Base-by-base conservation (phyloP, 192 early-diverging fungal genomes). In the Podila clonocystis region DNA sequence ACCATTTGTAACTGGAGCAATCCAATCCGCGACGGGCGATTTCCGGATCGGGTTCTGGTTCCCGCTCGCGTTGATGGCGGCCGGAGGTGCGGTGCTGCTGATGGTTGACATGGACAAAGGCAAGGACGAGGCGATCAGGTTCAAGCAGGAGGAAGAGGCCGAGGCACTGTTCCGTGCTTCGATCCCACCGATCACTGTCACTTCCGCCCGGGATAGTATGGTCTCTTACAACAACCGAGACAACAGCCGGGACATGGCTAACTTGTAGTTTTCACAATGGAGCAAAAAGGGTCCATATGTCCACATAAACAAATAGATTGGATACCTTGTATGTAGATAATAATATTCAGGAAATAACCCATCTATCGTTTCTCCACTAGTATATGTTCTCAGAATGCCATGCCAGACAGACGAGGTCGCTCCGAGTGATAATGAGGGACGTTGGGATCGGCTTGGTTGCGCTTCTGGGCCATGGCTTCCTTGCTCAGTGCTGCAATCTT, bases 1-100 rank as follows among this genome's bases (percentile, higher is more conserved):
- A 1, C 92, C 93, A 9, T 84, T 94, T 58, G 83, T 93, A 28
- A 91, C 91, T n/a, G 92, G 85, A 17, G 87, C 85, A 26, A 93
- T 94, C 62, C 83, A 83, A 8, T 71, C 86, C 15, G 50, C 65
- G 20, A 85, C 87, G 2, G 87, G 86, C 33, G 84, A 83, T 30
- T 69, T 87, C 34, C 64, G 89, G 11, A 72, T 75, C 58, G 83
- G 86, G 9, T 87, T 86, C 66, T 74, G 66, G 66, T 92, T 87
- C 66, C 74, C 88, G 5, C 33, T 89, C n/a, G 82, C 67, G 13
- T 60, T 84, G 12, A 76, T 91, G 15, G 26, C 82, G 13, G 58
- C 84, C 1, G 86, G 88, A 4, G 82, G 84, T 2, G n/a, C 69
- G 2, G 15, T 91, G 13, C 76, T 90, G 30, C 67, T 69, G 55